Base-by-base conservation (phyloP, 805 yeast species). In the Schizosaccharomyces japonicus region DNA sequence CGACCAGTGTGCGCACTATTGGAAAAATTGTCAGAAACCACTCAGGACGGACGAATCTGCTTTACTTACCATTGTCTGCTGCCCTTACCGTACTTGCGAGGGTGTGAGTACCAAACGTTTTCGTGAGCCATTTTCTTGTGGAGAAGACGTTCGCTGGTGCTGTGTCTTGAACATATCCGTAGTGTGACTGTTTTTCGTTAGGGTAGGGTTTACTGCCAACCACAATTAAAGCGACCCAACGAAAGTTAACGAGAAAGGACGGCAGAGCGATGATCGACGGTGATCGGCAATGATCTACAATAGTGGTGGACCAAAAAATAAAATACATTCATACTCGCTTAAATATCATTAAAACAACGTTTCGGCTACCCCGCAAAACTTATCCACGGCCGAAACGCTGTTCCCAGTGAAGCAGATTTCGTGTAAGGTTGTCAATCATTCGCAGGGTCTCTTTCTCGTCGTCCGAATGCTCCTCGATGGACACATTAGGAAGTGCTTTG, bases 41-140 rank as follows among this genome's bases (percentile, higher is more conserved):
- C 34, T 32, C 28, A 10, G 7, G 17, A 29, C 23, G 26, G 4
- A 19, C 17, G 17, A 15, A 36, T 2, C 13, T 36, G 15, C 13
- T 3, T n/a, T 15, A 55, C 60, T 31, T 52, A 59, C 62, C 96
- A 90, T 75, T 82, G 90, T 76, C 99, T 94, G 65, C 96, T 81
- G 75, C 99, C 99, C 82, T 90, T 90, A 73, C 98, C 98, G 84
- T 76, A 87, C 73, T 80, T 85, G 82, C 96, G 83, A 78, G 99
- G 98, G 94, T 90, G 98, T 70, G 96, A 85, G 79, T 72, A 90
- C 99, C 99, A 90, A 78, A 87, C 94, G 84, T 83, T 45, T 42
- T 27, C 46, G 46, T 42, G 46, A 27, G 46, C 46, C 46, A 42
- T 42, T 27, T 42, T 42, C 30, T 15, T 17, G 17, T 17, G 17